These are phyloP conservation scores for Nicotiana tomentosiformis DNA, from an alignment of 257 asterid species.

Conservation along the genomic window DNA sequence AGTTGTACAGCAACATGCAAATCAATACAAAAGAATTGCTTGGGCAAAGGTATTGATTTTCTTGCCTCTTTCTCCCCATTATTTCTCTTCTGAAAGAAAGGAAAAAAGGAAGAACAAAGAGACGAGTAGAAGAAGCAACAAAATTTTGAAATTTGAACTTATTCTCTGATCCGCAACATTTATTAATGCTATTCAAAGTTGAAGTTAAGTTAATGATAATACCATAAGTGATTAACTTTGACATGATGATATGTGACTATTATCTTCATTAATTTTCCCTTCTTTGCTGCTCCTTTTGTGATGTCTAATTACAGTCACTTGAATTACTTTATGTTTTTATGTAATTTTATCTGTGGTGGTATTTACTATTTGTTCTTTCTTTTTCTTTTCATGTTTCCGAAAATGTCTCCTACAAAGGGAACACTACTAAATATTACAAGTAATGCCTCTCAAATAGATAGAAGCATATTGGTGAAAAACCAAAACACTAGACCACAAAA, in stretches of 20 bases:
- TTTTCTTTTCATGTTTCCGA: not conserved
- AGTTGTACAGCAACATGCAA: conserved; percentile 95
- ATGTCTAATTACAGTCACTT: not conserved
- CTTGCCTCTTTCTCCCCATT: not conserved
- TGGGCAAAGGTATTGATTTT: conserved; percentile 75
- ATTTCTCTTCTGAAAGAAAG: not conserved
- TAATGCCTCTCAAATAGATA: not conserved
- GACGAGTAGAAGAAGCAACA: not conserved
- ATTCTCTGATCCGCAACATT: not conserved
- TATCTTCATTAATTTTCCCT: not conserved
- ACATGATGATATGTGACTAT: not conserved
- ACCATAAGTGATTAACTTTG: not conserved
- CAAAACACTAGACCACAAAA: not conserved
- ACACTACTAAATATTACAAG: not conserved
- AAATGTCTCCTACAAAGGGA: not conserved
- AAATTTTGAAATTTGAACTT: not conserved
- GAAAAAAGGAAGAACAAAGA: not conserved
- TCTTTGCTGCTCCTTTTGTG: not conserved
- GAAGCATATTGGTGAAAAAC: not conserved
- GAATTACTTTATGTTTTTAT: not conserved
- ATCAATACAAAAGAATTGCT: conserved; percentile 89
- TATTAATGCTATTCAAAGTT: not conserved
- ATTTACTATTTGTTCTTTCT: not conserved
- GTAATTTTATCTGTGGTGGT: not conserved
- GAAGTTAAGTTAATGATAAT: not conserved